Evolutionary conservation across 345 rosid genomes (phyloP).

Genomic region (Excoecaria cochinchinensis): DNA sequence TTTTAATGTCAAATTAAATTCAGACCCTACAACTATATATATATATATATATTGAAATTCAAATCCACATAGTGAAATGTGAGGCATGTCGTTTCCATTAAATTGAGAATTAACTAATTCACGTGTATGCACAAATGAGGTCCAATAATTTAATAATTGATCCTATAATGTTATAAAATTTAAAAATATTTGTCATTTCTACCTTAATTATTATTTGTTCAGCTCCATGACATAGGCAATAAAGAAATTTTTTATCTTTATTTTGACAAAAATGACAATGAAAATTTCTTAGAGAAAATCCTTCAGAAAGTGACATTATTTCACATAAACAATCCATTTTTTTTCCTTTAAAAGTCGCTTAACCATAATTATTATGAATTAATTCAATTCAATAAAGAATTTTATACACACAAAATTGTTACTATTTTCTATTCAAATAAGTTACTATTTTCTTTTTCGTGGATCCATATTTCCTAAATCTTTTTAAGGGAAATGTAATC

Average conservation of each 20-base stretch:
- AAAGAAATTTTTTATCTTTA: background rate
- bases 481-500: too few species aligned
- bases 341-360: too few species aligned
- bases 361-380: too few species aligned
- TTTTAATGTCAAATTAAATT: conserved; percentile 1
- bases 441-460: too few species aligned
- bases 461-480: too few species aligned
- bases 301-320: background rate
- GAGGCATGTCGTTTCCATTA: background rate
- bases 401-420: too few species aligned
- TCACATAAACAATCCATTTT: background rate
- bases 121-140: background rate
- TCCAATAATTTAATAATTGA: background rate
- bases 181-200: too few species aligned
- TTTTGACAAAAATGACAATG: background rate
- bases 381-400: too few species aligned
- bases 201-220: too few species aligned
- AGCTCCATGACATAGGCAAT: background rate
- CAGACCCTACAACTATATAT: conserved; percentile 5
- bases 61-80: background rate
- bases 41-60: background rate
- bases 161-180: background rate
- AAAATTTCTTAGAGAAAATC: background rate
- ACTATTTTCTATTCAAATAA: too few species aligned
- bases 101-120: background rate